Base-by-base conservation (phyloP, 257 asterid species). In the Solanum infundibuliforme region DNA sequence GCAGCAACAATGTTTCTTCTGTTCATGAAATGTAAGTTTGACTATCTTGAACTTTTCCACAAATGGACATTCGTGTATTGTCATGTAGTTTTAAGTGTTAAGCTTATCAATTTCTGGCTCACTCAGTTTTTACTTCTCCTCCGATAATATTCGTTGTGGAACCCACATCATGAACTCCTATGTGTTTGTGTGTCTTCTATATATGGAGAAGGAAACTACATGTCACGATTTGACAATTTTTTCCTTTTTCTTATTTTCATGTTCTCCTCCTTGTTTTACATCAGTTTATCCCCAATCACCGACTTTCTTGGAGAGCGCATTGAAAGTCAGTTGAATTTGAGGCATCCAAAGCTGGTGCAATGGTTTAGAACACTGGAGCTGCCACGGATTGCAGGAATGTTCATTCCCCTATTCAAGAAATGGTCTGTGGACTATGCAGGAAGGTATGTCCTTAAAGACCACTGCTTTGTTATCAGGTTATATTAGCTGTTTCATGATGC, bases 341-440 rank as follows among this genome's bases (percentile, higher is more conserved):
- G 90, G 91, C 87, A 90, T 88, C 95, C 92, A 2, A 89, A 89
- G 89, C 86, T 95, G 89, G 91, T 94, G 46, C 90, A 91, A 60
- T 94, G 98, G 98, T 94, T 94, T 92, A 91, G 89, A 87, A 89
- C 60, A 90, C 92, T 91, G 87, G 96, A 94, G 84, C 93, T 95
- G 74, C 97, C 98, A 29, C 93, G 92, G 36, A 48, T 94, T 71
- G 89, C 95, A 55, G 95, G 91, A 79, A 58, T 87, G 16, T 92
- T 94, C 91, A 91, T 94, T 91, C 97, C 98, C 29, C 88, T 95
- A 87, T 90, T 95, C 91, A 94, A 95, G 94, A 92, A 91, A 89
- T 95, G 98, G 98, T 92, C 96, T n/a, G 79, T 93, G 86, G 98
- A 94, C 72, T 94, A 95, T 29, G 95, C 98, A 71, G 98, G 95